phyloP scores from a whole-genome alignment of 306 rosid genomes.

The Vigna radiata region DNA sequence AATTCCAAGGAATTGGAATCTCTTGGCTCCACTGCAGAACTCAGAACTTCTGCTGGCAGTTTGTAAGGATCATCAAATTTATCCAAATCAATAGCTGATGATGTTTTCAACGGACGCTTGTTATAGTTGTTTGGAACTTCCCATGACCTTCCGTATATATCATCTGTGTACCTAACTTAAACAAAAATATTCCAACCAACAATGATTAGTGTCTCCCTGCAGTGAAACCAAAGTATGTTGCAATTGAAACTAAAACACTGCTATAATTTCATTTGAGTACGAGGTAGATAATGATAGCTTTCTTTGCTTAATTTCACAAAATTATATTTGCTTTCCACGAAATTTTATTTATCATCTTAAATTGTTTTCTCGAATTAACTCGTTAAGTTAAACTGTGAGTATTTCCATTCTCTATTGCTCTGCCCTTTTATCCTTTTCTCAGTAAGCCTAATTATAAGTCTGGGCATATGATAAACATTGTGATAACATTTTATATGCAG shows the following conservation, averaged over 20 bases:
- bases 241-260: no score
- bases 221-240: neutral
- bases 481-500: no score
- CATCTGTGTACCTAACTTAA: slow-evolving; percentile 26
- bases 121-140: neutral
- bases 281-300: neutral
- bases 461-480: no score
- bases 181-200: neutral
- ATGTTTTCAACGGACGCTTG: neutral
- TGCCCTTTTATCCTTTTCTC: neutral
- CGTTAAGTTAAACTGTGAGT: neutral
- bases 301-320: neutral
- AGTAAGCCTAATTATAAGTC: no score
- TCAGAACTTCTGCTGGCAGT: slow-evolving; percentile 25
- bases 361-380: neutral
- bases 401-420: neutral
- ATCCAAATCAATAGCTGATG: neutral
- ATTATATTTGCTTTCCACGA: neutral
- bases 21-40: neutral
- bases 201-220: neutral
- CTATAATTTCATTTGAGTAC: neutral
- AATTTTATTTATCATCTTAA: neutral
- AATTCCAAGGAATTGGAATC: neutral
- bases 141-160: slow-evolving; percentile 34
- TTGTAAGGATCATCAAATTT: neutral